These are phyloP conservation scores for Aureobasidium sp. DNA, from an alignment of 2,329 filamentous ascomycete species.

Conservation along the genomic window DNA sequence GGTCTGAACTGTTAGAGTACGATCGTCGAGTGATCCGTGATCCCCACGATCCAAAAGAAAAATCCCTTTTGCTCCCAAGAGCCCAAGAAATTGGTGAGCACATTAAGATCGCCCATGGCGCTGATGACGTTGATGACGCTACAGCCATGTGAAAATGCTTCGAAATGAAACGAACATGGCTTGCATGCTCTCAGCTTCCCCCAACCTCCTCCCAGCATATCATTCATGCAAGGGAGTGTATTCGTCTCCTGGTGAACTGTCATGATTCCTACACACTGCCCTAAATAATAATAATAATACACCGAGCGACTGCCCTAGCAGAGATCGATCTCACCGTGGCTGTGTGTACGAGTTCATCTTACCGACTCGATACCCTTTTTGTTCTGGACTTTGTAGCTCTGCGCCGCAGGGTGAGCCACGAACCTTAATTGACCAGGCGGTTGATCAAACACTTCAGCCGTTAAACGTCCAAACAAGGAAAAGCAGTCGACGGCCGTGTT, in stretches of 20 bases:
- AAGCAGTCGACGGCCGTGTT: conserved; percentile 16
- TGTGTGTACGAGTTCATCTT: conserved; percentile 8
- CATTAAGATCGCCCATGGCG: background rate
- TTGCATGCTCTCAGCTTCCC: conserved; percentile 12
- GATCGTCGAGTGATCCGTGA: conserved; percentile 7
- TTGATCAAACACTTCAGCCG: conserved; percentile 19
- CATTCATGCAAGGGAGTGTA: conserved; percentile 1
- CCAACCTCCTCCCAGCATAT: background rate
- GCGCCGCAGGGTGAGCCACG: conserved; percentile 17
- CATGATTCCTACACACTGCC: background rate
- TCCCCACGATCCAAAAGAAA: conserved; percentile 11
- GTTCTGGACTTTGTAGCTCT: conserved; percentile 14
- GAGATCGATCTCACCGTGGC: background rate
- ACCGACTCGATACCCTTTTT: conserved; percentile 1
- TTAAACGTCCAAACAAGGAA: conserved; percentile 15
- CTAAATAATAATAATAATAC: background rate
- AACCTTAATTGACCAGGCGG: too few species aligned
- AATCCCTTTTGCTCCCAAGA: conserved; percentile 5
- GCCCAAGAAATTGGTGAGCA: conserved; percentile 15
- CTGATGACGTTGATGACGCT: conserved; percentile 19
- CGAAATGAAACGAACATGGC: conserved; percentile 12
- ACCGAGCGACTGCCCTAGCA: background rate
- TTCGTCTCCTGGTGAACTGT: background rate
- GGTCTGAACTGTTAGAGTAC: background rate
- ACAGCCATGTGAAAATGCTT: too few species aligned